Base-by-base conservation (phyloP, 2,329 filamentous ascomycete genomes). In the Thielaviopsis musarum region DNA sequence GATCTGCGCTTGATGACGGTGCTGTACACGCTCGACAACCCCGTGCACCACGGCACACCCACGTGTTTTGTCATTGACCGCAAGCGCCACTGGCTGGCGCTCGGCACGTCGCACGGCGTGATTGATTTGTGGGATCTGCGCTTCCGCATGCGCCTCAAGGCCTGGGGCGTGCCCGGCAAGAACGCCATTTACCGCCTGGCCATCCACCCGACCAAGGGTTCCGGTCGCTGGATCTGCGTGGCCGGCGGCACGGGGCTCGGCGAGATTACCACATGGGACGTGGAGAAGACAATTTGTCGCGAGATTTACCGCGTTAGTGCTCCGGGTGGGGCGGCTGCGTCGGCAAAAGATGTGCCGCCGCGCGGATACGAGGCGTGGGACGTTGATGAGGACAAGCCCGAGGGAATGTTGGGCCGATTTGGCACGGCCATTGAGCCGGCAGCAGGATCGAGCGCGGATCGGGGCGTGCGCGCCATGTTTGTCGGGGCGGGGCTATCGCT, bases 101-200 rank as follows among this genome's bases (percentile, higher is more conserved):
- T 97, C 0, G 93, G 91, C 41, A 98, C 94, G 0, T 88, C 89
- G 0, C 91, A 97, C 68, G 93, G 94, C 41, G 85, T 97, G 28
- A 75, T 98, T 7, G 87, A 95, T 68, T 78, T 98, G 1, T 98
- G 93, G 93, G 93, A 98, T 70, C 77, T 98, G 49, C 85, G 93
- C n/a, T 98, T 98, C 76, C 86, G 83, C 64, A 80, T 97, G 65
- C 82, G 89, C 22, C 75, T 97, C 24, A 90, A 88, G 69, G 87
- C 85, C 15, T 97, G 91, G 89, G 89, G 89, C 0, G 79, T 96
- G 28, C 83, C 88, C 0, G 88, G 87, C 22, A 87, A 87, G 62
- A 83, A 85, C 1, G 77, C 88, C 19, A 88, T 97, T 63, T 85
- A 91, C 66, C 80, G 89, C 34, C 76, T 98, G 17, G 78, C 82